Percentiles rank a stretch among this genome's conserved stretches.
Conservation (phyloP, 2,329 filamentous ascomycete species). For the Sclerotinia nivalis region DNA sequence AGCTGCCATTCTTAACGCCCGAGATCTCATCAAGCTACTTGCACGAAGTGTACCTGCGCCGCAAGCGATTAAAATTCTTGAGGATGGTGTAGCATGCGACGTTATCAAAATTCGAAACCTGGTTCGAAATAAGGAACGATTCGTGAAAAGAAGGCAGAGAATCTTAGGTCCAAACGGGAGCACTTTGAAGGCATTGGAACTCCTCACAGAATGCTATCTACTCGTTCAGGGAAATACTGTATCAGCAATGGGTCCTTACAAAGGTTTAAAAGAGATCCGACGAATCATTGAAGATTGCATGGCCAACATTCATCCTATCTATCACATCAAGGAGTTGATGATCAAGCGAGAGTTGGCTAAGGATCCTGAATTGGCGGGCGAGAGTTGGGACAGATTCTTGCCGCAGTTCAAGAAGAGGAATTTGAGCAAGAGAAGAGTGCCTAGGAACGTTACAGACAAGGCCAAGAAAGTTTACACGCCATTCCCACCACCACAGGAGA, state of each 20-base stretch:
- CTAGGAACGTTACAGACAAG: conserved; percentile 89
- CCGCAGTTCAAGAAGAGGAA: conserved; percentile 96
- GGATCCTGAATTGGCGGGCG: conserved; percentile 79
- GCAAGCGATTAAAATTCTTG: conserved; percentile 90
- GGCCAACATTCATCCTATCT: conserved; percentile 85
- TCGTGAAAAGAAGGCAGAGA: conserved; percentile 90
- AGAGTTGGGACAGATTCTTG: conserved; percentile 94
- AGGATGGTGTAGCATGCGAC: conserved; percentile 89
- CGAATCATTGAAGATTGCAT: conserved; percentile 93
- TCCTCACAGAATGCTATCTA: conserved; percentile 89
- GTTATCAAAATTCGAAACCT: conserved; percentile 93
- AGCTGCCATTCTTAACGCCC: conserved; percentile 86
- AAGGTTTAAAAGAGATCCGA: conserved; percentile 88
- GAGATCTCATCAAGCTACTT: conserved; percentile 91
- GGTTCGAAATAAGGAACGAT: conserved; percentile 90
- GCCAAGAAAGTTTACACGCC: conserved; percentile 92
- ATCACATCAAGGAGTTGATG: conserved; percentile 95
- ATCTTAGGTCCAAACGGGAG: conserved; percentile 89
- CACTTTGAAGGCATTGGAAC: conserved; percentile 89
- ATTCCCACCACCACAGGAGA: conserved; percentile 94
- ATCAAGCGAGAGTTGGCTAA: conserved; percentile 91
- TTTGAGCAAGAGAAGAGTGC: conserved; percentile 78
- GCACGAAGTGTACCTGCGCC: conserved; percentile 89
- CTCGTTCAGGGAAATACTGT: conserved; percentile 97
- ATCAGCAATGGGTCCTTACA: conserved; percentile 85